phyloP scores from a whole-genome alignment of 306 rosid species.

The Geum urbanum region DNA sequence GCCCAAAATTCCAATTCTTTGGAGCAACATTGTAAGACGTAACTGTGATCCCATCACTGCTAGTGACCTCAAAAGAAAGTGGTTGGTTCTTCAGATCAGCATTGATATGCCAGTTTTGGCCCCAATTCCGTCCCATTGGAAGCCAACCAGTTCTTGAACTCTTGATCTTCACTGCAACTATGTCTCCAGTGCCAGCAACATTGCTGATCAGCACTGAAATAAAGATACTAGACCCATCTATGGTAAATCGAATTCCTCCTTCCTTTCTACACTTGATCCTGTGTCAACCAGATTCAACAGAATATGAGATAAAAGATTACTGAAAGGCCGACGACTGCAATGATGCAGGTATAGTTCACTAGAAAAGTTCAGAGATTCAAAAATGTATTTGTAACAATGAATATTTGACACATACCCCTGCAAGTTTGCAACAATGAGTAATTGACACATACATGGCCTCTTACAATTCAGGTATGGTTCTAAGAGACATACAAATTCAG shows the following conservation, averaged over 20 bases:
- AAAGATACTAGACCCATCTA: constrained; percentile 71
- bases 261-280: constrained; percentile 91
- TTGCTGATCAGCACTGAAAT: constrained; percentile 76
- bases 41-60: constrained; percentile 61
- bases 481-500: neutral
- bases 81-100: constrained; percentile 80
- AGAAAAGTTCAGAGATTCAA: neutral
- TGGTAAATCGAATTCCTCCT: constrained; percentile 70
- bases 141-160: constrained; percentile 98
- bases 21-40: constrained; percentile 80
- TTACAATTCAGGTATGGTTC: neutral
- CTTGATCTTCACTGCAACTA: constrained; percentile 66
- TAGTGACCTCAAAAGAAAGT: constrained; percentile 75
- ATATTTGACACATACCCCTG: neutral
- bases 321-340: neutral
- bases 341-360: neutral
- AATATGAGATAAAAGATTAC: neutral
- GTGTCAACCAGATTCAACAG: constrained; percentile 19
- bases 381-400: too few species aligned
- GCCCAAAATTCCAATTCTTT: constrained; percentile 81
- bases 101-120: constrained; percentile 92
- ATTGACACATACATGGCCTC: neutral
- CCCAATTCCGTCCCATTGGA: constrained; percentile 96
- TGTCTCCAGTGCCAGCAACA: constrained; percentile 87
- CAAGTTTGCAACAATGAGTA: neutral